phyloP scores from a whole-genome alignment of 345 rosid genomes.

The Garcia nutans region DNA sequence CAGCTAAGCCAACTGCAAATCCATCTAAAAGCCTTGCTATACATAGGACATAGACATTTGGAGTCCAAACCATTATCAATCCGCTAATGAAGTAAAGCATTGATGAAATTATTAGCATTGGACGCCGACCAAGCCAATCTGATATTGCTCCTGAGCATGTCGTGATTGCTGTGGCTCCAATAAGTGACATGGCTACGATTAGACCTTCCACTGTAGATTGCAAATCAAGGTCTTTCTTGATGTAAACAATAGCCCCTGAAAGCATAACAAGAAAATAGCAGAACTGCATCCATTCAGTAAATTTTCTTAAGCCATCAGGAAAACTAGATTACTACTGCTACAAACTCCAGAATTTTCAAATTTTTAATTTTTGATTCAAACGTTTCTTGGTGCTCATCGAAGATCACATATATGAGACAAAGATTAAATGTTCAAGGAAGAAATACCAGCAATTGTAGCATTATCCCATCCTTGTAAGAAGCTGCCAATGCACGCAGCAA shows the following conservation, averaged over 20 bases:
- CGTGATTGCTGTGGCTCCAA: slow-evolving; percentile 86
- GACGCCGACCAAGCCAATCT: slow-evolving; percentile 94
- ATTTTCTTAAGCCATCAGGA: not conserved
- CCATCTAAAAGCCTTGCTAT: slow-evolving; percentile 85
- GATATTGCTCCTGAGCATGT: slow-evolving; percentile 94
- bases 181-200: slow-evolving; percentile 90
- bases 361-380: not conserved
- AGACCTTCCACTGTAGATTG: slow-evolving; percentile 76
- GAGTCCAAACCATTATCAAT: slow-evolving; percentile 90
- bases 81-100: slow-evolving; percentile 76
- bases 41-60: slow-evolving; percentile 78
- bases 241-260: slow-evolving; percentile 83
- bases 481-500: slow-evolving; percentile 88
- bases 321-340: not conserved
- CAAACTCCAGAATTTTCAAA: not conserved
- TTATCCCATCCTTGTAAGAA: slow-evolving; percentile 99
- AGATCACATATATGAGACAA: slow-evolving; percentile 2
- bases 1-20: slow-evolving; percentile 89
- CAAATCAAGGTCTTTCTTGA: slow-evolving; percentile 67
- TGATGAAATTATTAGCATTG: slow-evolving; percentile 85
- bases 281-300: slow-evolving; percentile 8
- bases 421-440: slow-evolving; percentile 4
- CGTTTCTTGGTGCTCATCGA: slow-evolving; percentile 2
- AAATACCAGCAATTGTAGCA: slow-evolving; percentile 95
- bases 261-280: slow-evolving; percentile 15